Percentiles rank a stretch among this genome's conserved stretches.
Conservation (phyloP, 2,329 filamentous ascomycete genomes). For the Aspergillus floridensis region DNA sequence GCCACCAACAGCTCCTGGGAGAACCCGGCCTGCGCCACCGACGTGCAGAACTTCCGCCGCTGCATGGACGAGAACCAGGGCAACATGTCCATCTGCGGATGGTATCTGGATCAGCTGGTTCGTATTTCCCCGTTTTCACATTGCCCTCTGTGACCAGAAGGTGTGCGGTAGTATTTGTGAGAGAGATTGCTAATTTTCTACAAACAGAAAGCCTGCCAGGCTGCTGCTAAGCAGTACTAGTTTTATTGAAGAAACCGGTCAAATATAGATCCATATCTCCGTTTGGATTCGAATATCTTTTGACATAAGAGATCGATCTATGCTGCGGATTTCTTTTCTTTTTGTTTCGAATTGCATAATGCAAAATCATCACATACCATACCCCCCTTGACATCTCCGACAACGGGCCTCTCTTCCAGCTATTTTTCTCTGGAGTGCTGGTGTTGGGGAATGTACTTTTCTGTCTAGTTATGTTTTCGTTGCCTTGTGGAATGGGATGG, state of each 20-base stretch:
- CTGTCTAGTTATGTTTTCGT: neutral
- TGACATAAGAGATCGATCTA: neutral
- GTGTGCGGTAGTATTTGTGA: no score
- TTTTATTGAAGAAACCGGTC: neutral
- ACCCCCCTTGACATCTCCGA: neutral
- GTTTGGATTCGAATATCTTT: neutral
- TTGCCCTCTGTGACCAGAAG: no score
- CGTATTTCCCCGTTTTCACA: constrained; percentile 9
- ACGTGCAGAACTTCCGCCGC: constrained; percentile 82
- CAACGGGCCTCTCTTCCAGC: neutral
- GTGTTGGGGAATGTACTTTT: neutral
- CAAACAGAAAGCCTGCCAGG: constrained; percentile 73
- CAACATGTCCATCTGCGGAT: constrained; percentile 92
- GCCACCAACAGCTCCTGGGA: constrained; percentile 50
- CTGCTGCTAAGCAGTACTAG: constrained; percentile 71
- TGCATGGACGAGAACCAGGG: constrained; percentile 96
- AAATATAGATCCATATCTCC: no score
- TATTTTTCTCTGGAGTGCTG: neutral
- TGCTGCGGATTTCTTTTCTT: constrained; percentile 5
- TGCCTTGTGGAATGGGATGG: neutral
- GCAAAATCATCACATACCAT: constrained; percentile 7
- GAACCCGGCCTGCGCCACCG: constrained; percentile 69
- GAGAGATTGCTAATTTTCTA: neutral
- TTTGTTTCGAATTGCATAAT: no score
- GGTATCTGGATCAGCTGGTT: constrained; percentile 93